Conservation (phyloP, 768 basidiomycete genomes). For the Chiua virens region DNA sequence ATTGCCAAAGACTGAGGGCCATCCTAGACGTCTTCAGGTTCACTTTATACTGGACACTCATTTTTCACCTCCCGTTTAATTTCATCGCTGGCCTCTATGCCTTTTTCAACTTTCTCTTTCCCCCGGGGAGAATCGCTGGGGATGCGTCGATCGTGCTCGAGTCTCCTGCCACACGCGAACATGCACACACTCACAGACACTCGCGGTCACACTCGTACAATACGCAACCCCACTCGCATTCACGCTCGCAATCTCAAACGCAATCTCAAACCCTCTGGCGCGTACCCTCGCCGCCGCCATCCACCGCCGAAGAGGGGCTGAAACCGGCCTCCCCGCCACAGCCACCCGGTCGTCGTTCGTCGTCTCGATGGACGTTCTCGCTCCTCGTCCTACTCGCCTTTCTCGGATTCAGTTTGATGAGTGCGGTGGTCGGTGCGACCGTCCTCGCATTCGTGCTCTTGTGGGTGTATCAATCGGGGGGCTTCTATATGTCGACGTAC, state of each 20-base stretch:
- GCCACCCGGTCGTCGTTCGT: conserved; percentile 31
- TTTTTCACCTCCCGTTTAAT: conserved; percentile 45
- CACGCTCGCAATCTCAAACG: not conserved
- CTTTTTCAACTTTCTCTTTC: conserved; percentile 41
- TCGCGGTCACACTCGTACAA: not conserved
- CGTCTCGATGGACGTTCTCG: conserved; percentile 41
- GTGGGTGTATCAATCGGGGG: conserved; percentile 38
- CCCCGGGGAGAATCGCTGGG: conserved; percentile 25
- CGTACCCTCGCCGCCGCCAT: not conserved
- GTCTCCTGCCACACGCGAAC: not conserved
- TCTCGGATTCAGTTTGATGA: conserved; percentile 32
- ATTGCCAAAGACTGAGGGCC: not conserved
- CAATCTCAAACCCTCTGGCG: not conserved
- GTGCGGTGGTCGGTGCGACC: conserved; percentile 40
- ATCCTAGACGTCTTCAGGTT: conserved; percentile 42
- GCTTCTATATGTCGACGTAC: conserved; percentile 43
- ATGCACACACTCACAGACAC: not conserved
- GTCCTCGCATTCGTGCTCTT: conserved; percentile 39
- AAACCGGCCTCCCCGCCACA: no score
- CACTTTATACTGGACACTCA: conserved; percentile 49
- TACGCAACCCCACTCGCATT: not conserved
- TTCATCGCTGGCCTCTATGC: conserved; percentile 41
- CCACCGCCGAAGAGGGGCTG: conserved; percentile 6
- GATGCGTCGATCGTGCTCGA: conserved; percentile 2
- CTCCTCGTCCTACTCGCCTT: conserved; percentile 41